phyloP scores from a whole-genome alignment of 768 basidiomycete genomes.

The Chalciporus pseudorubinellus region DNA sequence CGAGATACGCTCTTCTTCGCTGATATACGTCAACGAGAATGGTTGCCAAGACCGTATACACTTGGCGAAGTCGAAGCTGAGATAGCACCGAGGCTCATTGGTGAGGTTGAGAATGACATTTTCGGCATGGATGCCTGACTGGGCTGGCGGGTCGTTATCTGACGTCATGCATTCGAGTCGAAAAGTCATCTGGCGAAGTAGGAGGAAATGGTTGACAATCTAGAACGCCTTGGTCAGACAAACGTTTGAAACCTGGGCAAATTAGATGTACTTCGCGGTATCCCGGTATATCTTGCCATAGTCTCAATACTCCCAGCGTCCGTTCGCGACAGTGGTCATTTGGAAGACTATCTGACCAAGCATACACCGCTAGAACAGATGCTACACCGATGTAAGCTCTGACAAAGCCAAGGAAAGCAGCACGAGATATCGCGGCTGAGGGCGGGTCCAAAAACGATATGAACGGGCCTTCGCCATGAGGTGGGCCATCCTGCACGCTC shows the following conservation, averaged over 20 bases:
- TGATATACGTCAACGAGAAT: slow-evolving; percentile 59
- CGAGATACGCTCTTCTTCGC: slow-evolving; percentile 55
- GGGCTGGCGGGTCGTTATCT: slow-evolving; percentile 58
- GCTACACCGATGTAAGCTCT: slow-evolving; percentile 68
- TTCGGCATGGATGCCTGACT: slow-evolving; percentile 66
- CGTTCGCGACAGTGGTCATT: slow-evolving; percentile 63
- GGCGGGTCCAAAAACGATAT: slow-evolving; percentile 39
- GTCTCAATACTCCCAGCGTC: slow-evolving; percentile 51
- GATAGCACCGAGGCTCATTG: slow-evolving; percentile 56
- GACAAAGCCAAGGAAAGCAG: slow-evolving; percentile 62
- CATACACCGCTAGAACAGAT: slow-evolving; percentile 65
- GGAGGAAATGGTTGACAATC: slow-evolving; percentile 74
- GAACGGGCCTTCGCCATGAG: slow-evolving; percentile 30
- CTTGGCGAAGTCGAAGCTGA: slow-evolving; percentile 56
- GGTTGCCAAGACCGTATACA: slow-evolving; percentile 61
- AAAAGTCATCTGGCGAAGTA: slow-evolving; percentile 68
- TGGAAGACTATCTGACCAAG: slow-evolving; percentile 78
- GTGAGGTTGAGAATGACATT: slow-evolving; percentile 61
- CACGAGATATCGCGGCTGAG: slow-evolving; percentile 37
- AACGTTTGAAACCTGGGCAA: slow-evolving; percentile 8
- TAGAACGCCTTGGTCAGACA: slow-evolving; percentile 26
- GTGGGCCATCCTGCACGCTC: slow-evolving; percentile 25
- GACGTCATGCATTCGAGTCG: slow-evolving; percentile 72
- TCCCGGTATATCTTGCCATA: slow-evolving; percentile 49
- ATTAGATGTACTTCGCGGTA: slow-evolving; percentile 60